A percentile compares a stretch with the other conserved stretches of the same genome.
Conservation (phyloP, 2,329 filamentous ascomycete species). For the Pseudogymnoascus sp. region DNA sequence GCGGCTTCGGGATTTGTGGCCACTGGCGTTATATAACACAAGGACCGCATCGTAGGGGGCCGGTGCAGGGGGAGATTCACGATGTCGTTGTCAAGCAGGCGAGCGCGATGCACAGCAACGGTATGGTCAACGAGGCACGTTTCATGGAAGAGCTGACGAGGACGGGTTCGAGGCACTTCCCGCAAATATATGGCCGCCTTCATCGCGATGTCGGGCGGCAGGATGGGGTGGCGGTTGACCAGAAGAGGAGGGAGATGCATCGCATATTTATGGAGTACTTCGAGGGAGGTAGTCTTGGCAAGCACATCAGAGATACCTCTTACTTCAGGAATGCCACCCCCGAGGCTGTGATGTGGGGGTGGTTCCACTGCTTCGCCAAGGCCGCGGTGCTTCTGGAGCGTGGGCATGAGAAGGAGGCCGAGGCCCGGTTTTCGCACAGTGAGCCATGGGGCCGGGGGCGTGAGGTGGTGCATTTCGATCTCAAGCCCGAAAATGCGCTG, state of each 20-base stretch:
- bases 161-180: constrained; percentile 5
- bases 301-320: neutral
- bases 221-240: neutral
- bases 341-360: neutral
- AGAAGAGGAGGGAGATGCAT: constrained; percentile 11
- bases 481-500: neutral
- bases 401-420: neutral
- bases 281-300: constrained; percentile 9
- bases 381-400: neutral
- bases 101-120: neutral
- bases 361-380: neutral
- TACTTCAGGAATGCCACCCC: neutral
- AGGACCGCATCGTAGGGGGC: neutral
- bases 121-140: neutral
- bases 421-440: neutral
- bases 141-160: neutral
- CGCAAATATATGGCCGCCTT: neutral
- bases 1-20: neutral
- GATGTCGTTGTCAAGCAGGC: constrained; percentile 5
- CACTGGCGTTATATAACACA: neutral
- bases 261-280: constrained; percentile 16
- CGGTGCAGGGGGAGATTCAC: neutral
- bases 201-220: neutral
- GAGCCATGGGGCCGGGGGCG: neutral
- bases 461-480: neutral